These are phyloP conservation scores for Taphrina populina DNA, from an alignment of 1,139 yeast genomes.

Conservation along the genomic window DNA sequence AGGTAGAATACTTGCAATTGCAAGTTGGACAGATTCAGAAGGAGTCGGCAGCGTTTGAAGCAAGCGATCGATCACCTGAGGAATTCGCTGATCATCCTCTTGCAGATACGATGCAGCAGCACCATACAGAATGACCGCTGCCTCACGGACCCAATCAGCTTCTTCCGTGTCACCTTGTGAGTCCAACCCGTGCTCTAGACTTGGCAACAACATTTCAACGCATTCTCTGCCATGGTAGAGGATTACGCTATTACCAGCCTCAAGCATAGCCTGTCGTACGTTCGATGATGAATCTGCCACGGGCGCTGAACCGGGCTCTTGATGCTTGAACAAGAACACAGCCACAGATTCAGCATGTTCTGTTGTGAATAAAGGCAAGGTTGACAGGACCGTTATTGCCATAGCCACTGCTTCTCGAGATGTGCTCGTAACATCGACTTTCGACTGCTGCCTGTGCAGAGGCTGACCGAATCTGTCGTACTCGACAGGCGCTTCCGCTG, in stretches of 20 bases:
- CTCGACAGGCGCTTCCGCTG: slow-evolving; percentile 15
- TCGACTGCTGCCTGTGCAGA: background rate
- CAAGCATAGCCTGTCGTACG: slow-evolving; percentile 80
- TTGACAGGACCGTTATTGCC: slow-evolving; percentile 60
- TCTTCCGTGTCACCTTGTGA: slow-evolving; percentile 47
- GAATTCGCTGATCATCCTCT: slow-evolving; percentile 62
- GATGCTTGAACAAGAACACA: slow-evolving; percentile 49
- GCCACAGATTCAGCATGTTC: slow-evolving; percentile 23
- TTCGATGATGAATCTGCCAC: slow-evolving; percentile 70
- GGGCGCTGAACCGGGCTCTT: slow-evolving; percentile 55
- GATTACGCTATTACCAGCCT: slow-evolving; percentile 78
- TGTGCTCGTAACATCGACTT: background rate
- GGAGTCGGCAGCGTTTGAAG: slow-evolving; percentile 78
- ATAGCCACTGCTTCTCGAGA: slow-evolving; percentile 50
- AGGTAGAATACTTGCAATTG: slow-evolving; percentile 79
- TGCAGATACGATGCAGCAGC: slow-evolving; percentile 79
- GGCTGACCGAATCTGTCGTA: slow-evolving; percentile 23
- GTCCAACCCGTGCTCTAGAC: slow-evolving; percentile 63
- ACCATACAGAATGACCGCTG: slow-evolving; percentile 82
- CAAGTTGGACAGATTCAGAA: slow-evolving; percentile 82
- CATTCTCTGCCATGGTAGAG: slow-evolving; percentile 60
- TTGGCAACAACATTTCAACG: slow-evolving; percentile 70
- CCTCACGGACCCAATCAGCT: slow-evolving; percentile 70
- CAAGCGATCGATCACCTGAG: slow-evolving; percentile 63
- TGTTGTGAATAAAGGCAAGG: slow-evolving; percentile 43